Evolutionary conservation across 176 grass and related monocot genomes (phyloP).

Genomic region (Musa acuminata): DNA sequence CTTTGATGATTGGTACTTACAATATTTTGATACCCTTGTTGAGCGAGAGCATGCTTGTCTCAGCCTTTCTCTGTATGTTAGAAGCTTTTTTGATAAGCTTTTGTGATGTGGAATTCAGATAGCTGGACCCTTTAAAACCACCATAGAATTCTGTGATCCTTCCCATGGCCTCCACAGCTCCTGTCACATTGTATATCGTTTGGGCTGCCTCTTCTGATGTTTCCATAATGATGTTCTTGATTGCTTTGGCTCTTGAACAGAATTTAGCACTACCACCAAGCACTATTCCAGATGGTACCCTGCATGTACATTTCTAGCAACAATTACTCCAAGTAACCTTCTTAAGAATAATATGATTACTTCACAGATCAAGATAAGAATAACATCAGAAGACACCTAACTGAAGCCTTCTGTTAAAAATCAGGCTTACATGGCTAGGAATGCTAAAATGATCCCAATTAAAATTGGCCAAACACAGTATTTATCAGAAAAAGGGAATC

Average conservation of each 20-base stretch:
- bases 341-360: no score
- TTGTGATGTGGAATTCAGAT: slow-evolving; percentile 56
- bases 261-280: slow-evolving; percentile 39
- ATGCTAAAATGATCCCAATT: slow-evolving; percentile 41
- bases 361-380: no score
- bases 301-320: slow-evolving; percentile 1
- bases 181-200: slow-evolving; percentile 62
- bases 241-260: slow-evolving; percentile 49
- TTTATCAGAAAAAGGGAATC: slow-evolving; percentile 29
- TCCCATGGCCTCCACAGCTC: slow-evolving; percentile 46
- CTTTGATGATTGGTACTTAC: slow-evolving; percentile 33
- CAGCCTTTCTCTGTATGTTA: slow-evolving; percentile 52
- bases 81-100: slow-evolving; percentile 46
- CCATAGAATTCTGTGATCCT: slow-evolving; percentile 42
- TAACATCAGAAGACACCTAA: background rate
- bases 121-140: slow-evolving; percentile 31
- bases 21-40: slow-evolving; percentile 56
- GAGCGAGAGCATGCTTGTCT: slow-evolving; percentile 55
- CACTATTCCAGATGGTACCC: slow-evolving; percentile 48
- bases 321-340: background rate
- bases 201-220: slow-evolving; percentile 51
- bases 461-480: slow-evolving; percentile 30
- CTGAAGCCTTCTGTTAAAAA: no score
- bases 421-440: slow-evolving; percentile 53
- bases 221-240: slow-evolving; percentile 39